phyloP scores from a whole-genome alignment of 495 filamentous ascomycete genomes.

The Trichoderma orchidacearum region DNA sequence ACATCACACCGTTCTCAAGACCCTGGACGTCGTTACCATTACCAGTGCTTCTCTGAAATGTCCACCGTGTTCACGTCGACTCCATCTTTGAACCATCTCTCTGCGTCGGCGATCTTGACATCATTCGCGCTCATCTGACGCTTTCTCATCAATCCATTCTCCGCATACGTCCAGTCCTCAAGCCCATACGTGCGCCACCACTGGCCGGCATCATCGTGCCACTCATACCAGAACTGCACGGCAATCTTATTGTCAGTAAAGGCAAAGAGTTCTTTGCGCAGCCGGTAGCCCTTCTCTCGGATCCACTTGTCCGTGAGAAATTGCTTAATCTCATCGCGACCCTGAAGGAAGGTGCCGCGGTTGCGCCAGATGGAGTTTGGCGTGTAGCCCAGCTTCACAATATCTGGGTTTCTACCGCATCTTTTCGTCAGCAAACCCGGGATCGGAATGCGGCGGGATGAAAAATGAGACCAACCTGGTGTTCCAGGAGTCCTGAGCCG shows the following conservation, averaged over 20 bases:
- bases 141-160: constrained; percentile 72
- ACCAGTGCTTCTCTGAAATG: constrained; percentile 71
- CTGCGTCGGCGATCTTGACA: constrained; percentile 47
- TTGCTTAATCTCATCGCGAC: constrained; percentile 50
- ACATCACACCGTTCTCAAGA: too few relatives aligned
- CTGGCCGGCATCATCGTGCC: constrained; percentile 54
- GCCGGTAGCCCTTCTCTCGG: constrained; percentile 55
- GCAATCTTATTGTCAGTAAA: constrained; percentile 61
- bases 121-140: constrained; percentile 89
- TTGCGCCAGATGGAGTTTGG: constrained; percentile 74
- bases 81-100: constrained; percentile 56
- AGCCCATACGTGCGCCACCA: constrained; percentile 89
- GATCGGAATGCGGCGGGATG: neutral
- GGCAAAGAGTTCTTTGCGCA: constrained; percentile 82
- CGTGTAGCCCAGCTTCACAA: constrained; percentile 63
- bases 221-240: constrained; percentile 93
- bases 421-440: neutral
- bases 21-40: too few relatives aligned
- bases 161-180: constrained; percentile 85
- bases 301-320: constrained; percentile 73
- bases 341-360: constrained; percentile 54
- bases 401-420: constrained; percentile 43
- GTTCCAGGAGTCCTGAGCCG: constrained; percentile 78
- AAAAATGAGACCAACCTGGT: constrained; percentile 38
- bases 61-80: constrained; percentile 61